A percentile compares a stretch with the other conserved stretches of the same genome.
These are phyloP conservation scores for Colletotrichum liaoningense DNA, from an alignment of 2,329 filamentous ascomycete genomes.

Conservation along the genomic window DNA sequence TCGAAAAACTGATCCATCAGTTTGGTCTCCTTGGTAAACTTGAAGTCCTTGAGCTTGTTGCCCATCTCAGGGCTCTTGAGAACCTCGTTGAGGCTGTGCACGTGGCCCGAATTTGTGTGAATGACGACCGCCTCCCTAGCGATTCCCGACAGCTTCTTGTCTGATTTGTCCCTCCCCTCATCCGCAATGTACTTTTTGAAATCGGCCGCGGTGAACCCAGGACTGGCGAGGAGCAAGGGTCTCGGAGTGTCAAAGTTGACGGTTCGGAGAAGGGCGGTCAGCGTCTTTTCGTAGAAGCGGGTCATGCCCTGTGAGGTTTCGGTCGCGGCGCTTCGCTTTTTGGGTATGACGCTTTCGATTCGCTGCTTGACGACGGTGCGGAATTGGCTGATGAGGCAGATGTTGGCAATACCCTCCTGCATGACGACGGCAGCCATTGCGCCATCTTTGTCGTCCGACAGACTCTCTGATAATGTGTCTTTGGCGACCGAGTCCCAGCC, in stretches of 20 bases:
- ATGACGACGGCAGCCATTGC: slow-evolving; percentile 92
- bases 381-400: slow-evolving; percentile 84
- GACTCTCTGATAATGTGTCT: slow-evolving; percentile 81
- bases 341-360: slow-evolving; percentile 74
- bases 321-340: slow-evolving; percentile 73
- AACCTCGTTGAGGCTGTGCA: slow-evolving; percentile 89
- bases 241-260: slow-evolving; percentile 78
- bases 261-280: slow-evolving; percentile 80
- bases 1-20: slow-evolving; percentile 88
- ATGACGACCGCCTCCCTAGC: slow-evolving; percentile 76
- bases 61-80: slow-evolving; percentile 84
- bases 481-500: slow-evolving; percentile 89
- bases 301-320: slow-evolving; percentile 78
- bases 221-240: slow-evolving; percentile 86
- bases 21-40: slow-evolving; percentile 85
- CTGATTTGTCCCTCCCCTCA: slow-evolving; percentile 65
- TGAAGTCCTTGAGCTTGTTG: slow-evolving; percentile 83
- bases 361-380: slow-evolving; percentile 80
- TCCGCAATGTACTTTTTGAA: slow-evolving; percentile 81
- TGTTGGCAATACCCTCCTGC: slow-evolving; percentile 88
- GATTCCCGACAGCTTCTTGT: slow-evolving; percentile 76
- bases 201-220: slow-evolving; percentile 85
- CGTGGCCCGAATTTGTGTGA: slow-evolving; percentile 85
- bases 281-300: slow-evolving; percentile 81
- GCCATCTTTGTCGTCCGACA: slow-evolving; percentile 82